These are phyloP conservation scores for Saxophila tyrrhenica DNA, from an alignment of 495 filamentous ascomycete genomes.

Conservation along the genomic window DNA sequence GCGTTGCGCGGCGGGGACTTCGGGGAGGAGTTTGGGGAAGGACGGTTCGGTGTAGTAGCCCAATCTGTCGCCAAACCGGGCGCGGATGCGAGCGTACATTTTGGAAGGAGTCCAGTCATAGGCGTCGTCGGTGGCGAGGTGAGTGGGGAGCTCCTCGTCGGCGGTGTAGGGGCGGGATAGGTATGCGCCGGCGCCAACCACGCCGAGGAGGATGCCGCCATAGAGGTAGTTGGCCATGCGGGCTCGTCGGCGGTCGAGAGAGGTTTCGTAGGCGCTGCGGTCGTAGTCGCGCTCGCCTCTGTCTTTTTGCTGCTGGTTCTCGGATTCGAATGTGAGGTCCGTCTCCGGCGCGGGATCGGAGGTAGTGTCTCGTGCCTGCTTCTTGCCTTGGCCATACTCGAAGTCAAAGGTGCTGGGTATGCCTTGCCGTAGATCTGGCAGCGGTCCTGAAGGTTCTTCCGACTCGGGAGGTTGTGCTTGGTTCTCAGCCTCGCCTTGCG, in stretches of 20 bases:
- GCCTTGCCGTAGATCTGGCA: conserved; percentile 82
- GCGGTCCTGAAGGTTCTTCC: conserved; percentile 35
- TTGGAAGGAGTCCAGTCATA: conserved; percentile 55
- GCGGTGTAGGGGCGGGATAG: conserved; percentile 78
- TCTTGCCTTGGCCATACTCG: conserved; percentile 41
- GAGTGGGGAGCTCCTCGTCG: conserved; percentile 44
- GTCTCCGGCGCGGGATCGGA: conserved; percentile 5
- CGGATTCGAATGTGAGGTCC: conserved; percentile 19
- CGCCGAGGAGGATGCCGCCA: conserved; percentile 37
- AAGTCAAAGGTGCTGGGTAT: conserved; percentile 73
- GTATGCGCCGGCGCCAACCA: conserved; percentile 48
- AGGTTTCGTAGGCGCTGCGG: conserved; percentile 80
- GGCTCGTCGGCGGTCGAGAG: conserved; percentile 67
- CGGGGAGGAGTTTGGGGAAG: conserved; percentile 86
- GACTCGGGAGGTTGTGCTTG: conserved; percentile 8
- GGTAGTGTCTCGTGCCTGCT: neutral
- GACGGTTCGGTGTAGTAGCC: conserved; percentile 93
- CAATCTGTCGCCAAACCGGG: conserved; percentile 58
- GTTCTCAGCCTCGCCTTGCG: conserved; percentile 15
- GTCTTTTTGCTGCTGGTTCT: conserved; percentile 33
- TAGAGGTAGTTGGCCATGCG: conserved; percentile 60
- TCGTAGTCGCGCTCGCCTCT: conserved; percentile 46
- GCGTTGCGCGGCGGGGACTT: conserved; percentile 66
- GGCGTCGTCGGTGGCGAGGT: conserved; percentile 5
- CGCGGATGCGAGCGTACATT: conserved; percentile 68